Conservation (phyloP, 345 rosid species). For the Syzygium jambos region DNA sequence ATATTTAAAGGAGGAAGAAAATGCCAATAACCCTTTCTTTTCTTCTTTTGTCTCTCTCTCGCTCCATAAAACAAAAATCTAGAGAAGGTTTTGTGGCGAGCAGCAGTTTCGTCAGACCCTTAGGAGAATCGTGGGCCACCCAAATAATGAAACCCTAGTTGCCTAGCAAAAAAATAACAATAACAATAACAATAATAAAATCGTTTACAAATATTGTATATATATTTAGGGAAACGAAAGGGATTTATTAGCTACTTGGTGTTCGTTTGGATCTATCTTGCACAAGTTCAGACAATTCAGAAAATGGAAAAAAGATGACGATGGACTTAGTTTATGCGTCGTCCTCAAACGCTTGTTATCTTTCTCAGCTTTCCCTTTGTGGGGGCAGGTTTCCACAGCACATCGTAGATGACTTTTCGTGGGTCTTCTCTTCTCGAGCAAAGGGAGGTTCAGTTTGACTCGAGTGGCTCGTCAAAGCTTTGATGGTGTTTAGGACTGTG, state of each 20-base stretch:
- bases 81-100: not conserved
- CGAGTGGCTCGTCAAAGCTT: not conserved
- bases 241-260: not conserved
- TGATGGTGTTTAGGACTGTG: too few relatives aligned
- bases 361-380: not conserved
- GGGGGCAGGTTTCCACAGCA: not conserved
- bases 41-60: not conserved
- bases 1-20: not conserved
- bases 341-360: not conserved
- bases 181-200: not conserved
- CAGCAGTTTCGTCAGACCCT: not conserved
- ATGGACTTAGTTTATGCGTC: not conserved
- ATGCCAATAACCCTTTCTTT: not conserved
- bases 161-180: not conserved
- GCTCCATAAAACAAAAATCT: not conserved
- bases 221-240: not conserved
- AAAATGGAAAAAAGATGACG: not conserved
- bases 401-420: not conserved
- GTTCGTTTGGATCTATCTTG: not conserved
- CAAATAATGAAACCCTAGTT: not conserved
- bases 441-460: not conserved
- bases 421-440: not conserved
- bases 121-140: not conserved
- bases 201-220: too few relatives aligned
- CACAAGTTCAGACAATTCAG: not conserved